These are phyloP conservation scores for Calonectria pseudoreteaudii DNA, from an alignment of 2,329 filamentous ascomycete species.

Conservation along the genomic window DNA sequence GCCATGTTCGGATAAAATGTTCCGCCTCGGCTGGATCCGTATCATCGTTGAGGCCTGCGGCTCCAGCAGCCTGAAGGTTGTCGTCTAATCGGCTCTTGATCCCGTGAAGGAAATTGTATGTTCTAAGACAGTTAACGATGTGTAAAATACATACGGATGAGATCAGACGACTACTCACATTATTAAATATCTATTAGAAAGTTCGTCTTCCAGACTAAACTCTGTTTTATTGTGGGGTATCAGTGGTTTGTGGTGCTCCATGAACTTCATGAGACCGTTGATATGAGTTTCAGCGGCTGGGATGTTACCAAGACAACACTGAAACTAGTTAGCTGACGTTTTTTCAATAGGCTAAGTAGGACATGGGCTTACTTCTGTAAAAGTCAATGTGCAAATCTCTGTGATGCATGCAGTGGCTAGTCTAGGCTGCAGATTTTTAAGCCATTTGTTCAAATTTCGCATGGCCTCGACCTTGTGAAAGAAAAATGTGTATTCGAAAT, in stretches of 20 bases:
- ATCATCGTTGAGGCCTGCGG: neutral
- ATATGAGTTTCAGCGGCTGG: conserved; percentile 31
- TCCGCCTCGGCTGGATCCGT: conserved; percentile 9
- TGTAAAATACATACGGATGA: rapidly evolving
- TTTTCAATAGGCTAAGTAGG: neutral
- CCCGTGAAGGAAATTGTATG: conserved; percentile 38
- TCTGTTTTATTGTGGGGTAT: neutral
- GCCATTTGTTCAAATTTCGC: conserved; percentile 26
- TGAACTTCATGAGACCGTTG: conserved; percentile 33
- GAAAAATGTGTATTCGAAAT: conserved; percentile 32
- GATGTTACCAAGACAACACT: conserved; percentile 36
- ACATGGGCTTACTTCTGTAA: conserved; percentile 28
- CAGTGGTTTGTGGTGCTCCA: conserved; percentile 31
- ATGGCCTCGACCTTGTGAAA: conserved; percentile 38
- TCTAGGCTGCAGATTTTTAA: neutral
- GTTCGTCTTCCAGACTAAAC: conserved; percentile 27
- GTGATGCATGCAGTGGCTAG: conserved; percentile 21
- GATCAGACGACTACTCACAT: conserved; percentile 23
- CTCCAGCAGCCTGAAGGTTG: conserved; percentile 7
- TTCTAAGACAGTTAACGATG: neutral
- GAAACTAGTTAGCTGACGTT: neutral
- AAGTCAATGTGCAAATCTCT: conserved; percentile 33
- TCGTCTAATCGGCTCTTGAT: conserved; percentile 36
- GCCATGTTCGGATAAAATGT: conserved; percentile 31
- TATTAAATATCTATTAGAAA: conserved; percentile 32